Evolutionary conservation across 2,329 filamentous ascomycete genomes (phyloP).

Genomic region (Diaporthe capsici): DNA sequence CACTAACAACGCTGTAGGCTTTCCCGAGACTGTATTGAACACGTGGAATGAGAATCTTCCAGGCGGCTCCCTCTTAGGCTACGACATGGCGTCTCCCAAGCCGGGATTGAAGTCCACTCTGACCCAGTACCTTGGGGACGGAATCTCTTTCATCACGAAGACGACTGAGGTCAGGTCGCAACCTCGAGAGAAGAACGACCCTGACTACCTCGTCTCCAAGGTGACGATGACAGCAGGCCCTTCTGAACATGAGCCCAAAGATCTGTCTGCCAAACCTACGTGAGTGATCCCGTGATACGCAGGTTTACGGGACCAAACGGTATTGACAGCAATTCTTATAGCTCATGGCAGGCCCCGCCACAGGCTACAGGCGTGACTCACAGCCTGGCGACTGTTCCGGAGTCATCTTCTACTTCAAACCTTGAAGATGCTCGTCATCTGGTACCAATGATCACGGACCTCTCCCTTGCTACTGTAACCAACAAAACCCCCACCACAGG

Average conservation of each 20-base stretch:
- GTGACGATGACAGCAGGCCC: slow-evolving; percentile 54
- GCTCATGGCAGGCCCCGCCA: not conserved
- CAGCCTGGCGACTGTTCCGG: slow-evolving; percentile 16
- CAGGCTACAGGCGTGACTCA: slow-evolving; percentile 8
- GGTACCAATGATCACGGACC: slow-evolving; percentile 17
- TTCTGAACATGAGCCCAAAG: not conserved
- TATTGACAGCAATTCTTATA: not conserved
- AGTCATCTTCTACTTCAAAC: not conserved
- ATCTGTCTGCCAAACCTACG: slow-evolving; percentile 6
- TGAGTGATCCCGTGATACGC: not conserved
- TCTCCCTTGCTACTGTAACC: slow-evolving; percentile 12
- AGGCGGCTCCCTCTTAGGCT: slow-evolving; percentile 39
- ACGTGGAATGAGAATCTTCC: slow-evolving; percentile 56
- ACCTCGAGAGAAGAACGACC: slow-evolving; percentile 51
- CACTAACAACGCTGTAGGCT: slow-evolving; percentile 31
- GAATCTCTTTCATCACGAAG: slow-evolving; percentile 59
- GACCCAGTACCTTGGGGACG: slow-evolving; percentile 56
- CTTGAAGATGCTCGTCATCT: slow-evolving; percentile 24
- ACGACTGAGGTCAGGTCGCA: slow-evolving; percentile 56
- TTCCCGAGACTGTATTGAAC: slow-evolving; percentile 60
- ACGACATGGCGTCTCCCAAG: slow-evolving; percentile 40
- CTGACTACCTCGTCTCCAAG: slow-evolving; percentile 53
- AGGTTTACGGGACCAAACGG: too few species aligned
- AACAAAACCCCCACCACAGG: not conserved
- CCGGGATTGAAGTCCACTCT: slow-evolving; percentile 46